Evolutionary conservation across 257 asterid species (phyloP).

Genomic region (Gardenia jasminoides): DNA sequence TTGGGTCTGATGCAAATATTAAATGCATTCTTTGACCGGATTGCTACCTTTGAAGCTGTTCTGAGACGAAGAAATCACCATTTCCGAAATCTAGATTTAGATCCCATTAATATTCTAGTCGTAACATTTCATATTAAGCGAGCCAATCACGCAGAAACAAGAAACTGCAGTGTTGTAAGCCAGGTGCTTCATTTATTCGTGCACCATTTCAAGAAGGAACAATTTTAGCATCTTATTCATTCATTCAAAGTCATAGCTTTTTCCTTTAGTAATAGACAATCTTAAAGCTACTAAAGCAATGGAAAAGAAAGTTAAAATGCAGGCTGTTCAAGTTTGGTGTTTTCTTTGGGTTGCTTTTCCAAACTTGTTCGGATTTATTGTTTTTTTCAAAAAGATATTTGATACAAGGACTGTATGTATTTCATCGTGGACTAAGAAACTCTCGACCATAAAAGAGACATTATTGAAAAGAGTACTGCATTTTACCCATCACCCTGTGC

Average conservation of each 20-base stretch:
- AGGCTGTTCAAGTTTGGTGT: background rate
- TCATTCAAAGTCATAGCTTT: too few species aligned
- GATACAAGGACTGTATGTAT: too few species aligned
- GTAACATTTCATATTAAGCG: too few species aligned
- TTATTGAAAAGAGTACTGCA: too few species aligned
- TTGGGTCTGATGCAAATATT: background rate
- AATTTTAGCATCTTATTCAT: too few species aligned
- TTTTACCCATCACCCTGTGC: too few species aligned
- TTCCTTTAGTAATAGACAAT: background rate
- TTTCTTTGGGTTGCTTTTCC: background rate
- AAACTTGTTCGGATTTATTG: too few species aligned
- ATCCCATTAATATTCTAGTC: too few species aligned
- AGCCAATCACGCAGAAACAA: too few species aligned
- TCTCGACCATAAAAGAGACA: too few species aligned
- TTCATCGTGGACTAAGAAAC: background rate
- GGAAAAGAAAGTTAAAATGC: background rate
- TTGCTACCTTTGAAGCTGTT: background rate
- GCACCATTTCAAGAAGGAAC: background rate
- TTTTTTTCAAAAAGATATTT: too few species aligned
- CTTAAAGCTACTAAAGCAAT: background rate
- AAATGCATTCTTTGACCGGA: slow-evolving; percentile 19
- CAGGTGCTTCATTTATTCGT: background rate
- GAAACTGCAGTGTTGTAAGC: too few species aligned
- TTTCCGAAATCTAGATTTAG: slow-evolving; percentile 2
- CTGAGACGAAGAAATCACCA: background rate